A percentile compares a stretch with the other conserved stretches of the same genome.
phyloP scores from a whole-genome alignment of 1,284 basidiomycete genomes.

The Phenoliferia sp. region DNA sequence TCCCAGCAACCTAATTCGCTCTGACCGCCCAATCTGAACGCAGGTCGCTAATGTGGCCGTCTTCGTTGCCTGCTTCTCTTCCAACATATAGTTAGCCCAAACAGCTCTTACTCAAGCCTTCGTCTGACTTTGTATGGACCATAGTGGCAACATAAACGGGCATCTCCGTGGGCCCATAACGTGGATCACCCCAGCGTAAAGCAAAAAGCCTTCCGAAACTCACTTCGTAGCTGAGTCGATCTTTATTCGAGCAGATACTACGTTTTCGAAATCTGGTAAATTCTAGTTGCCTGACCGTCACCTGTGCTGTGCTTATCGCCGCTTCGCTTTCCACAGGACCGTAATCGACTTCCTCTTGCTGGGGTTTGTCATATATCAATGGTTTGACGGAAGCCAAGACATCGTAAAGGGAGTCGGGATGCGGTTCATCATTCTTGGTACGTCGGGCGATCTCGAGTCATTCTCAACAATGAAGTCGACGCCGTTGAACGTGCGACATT shows the following conservation, averaged over 20 bases:
- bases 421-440: neutral
- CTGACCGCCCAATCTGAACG: neutral
- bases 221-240: neutral
- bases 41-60: neutral
- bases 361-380: neutral
- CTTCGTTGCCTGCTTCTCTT: neutral
- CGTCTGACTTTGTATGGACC: neutral
- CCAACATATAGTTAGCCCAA: neutral
- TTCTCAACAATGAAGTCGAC: neutral
- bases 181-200: neutral
- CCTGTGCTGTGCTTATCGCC: neutral
- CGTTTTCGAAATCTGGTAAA: neutral
- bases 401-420: neutral
- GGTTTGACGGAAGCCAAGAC: neutral
- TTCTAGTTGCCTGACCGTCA: neutral
- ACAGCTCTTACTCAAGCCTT: neutral
- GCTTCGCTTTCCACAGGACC: neutral
- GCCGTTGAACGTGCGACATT: neutral
- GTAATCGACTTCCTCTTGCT: neutral
- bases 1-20: neutral
- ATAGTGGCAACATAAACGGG: neutral
- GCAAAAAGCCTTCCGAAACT: neutral
- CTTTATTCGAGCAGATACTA: neutral
- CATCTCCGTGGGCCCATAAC: neutral
- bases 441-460: neutral